Percentiles rank a stretch among this genome's conserved stretches.
Evolutionary conservation across 768 basidiomycete genomes (phyloP).

Genomic region (Naganishia onofrii): DNA sequence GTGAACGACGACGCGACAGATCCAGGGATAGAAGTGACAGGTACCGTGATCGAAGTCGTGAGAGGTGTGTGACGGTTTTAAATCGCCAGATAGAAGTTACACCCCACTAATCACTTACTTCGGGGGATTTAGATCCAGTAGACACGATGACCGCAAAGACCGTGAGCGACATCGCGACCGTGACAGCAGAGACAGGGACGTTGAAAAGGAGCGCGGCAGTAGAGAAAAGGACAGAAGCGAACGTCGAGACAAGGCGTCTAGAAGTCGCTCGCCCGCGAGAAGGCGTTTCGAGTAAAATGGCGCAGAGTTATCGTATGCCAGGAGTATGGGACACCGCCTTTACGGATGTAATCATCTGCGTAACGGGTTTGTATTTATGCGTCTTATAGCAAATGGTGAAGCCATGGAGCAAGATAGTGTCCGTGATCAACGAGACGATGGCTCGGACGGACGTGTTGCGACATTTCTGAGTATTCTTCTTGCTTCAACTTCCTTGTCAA

Average conservation of each 20-base stretch:
- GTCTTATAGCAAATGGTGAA: background rate
- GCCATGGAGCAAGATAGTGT: background rate
- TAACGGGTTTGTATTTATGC: constrained; percentile 2
- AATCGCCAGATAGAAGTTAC: background rate
- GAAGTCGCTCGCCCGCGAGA: constrained; percentile 20
- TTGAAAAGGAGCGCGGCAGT: constrained; percentile 19
- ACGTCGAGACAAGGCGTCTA: constrained; percentile 23
- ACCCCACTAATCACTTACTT: background rate
- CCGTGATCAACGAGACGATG: background rate
- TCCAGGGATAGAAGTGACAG: constrained; percentile 61
- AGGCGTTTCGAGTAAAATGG: constrained; percentile 15
- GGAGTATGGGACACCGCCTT: background rate
- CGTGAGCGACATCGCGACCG: constrained; percentile 27
- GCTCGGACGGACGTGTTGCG: too few relatives aligned
- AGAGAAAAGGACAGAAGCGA: constrained; percentile 16
- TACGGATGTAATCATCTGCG: background rate
- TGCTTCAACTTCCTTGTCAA: too few relatives aligned
- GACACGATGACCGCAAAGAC: constrained; percentile 29
- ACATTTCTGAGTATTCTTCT: too few relatives aligned
- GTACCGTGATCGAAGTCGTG: constrained; percentile 60
- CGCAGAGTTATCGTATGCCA: background rate
- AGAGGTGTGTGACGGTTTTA: constrained; percentile 58
- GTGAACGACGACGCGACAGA: constrained; percentile 29
- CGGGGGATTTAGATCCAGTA: background rate
- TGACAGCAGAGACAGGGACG: constrained; percentile 20